Evolutionary conservation across 2,329 filamentous ascomycete species (phyloP), one percentile per base, ranked within the genome.

Genomic region (Ceratocystis cubensis): DNA sequence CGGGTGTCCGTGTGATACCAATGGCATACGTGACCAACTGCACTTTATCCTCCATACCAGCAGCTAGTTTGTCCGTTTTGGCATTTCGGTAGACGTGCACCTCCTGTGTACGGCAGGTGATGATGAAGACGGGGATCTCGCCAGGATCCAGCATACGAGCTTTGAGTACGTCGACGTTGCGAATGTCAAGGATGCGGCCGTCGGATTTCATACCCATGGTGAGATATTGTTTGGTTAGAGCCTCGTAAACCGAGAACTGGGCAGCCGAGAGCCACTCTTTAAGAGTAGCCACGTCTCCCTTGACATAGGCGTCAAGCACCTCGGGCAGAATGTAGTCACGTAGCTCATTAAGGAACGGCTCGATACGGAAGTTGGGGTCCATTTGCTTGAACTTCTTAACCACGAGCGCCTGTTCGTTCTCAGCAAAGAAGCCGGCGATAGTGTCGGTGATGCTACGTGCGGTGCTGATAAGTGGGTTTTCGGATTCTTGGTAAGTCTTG

Each of bases 1-100:
- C 94, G 1, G 94, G 87, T 68, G 96, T 86, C 70, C 94, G 83
- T 2, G 94, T 99, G 69, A 99, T 88, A 72, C 94, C 94, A 71
- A 99, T 97, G 70, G 93, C 94, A 74, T 99, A 99, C 1, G 94
- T 97, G 71, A 99, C 94, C 71, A 96, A 86, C 78, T 99, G 94
- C 28, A 99, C 94, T 78, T 92, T 95, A 78, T 99, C 94, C 77
- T 99, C 94, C 91, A 96, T 97, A 56, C 94, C 94, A 13, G 93
- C 93, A 2, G 93, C 92, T 61, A 99, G 84, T 76, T 96, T 82
- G 70, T 87, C 87, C 0, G 88, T 88, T 82, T 99, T 97, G 67
- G 88, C 86, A 70, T 97, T 96, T 69, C 89, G 85, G 79, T 96
- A 99, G 17, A 97, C 92, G 74, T 99, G 94, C 10, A 99, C 92